Evolutionary conservation across 2,329 filamentous ascomycete genomes (phyloP), one percentile per base, ranked within the genome.

Genomic region (Microascus cirrosus): DNA sequence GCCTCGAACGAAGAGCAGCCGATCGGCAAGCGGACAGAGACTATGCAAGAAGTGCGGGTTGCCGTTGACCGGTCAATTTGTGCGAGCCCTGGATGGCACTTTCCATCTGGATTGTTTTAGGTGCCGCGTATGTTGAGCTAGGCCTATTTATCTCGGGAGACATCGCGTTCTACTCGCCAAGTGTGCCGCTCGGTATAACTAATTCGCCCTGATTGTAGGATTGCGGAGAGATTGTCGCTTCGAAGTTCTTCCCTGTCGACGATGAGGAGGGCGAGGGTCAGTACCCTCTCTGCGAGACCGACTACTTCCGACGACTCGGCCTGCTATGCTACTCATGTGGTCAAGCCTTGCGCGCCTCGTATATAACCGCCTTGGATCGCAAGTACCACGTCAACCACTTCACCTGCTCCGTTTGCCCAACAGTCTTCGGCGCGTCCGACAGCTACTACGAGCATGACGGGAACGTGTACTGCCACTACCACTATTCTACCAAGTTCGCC

Each of bases 301-400:
- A 99, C 73, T 99, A 99, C 72, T 99, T 99, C 72, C 84, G 91
- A 65, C 84, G 94, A 60, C 82, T 99, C 20, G 91, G 93, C 61
- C 80, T 99, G 52, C 80, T 99, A 51, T 99, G 94, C 71, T 89
- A 89, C 71, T 86, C 94, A 62, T 99, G 94, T 70, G 90, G 91
- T 63, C 90, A 91, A 60, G 94, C 94, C 54, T 81, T 99, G 22
- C 87, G 94, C 61, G 94, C 94, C 53, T 97, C 94, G 4, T 99
- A 99, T 73, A 99, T 99, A 68, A 99, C 94, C 18, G 94, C 94
- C 3, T 81, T 99, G 57, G 94, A 99, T 65, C 89, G 90, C 66
- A 99, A 99, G 75, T 99, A 99, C 72, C 94, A 96, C 72, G 95
- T 99, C 63, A 93, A 97, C 71, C 94, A 99, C 74, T 99, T 99